Base-by-base conservation (phyloP, 805 yeast genomes). In the Kazachstania bromeliacearum region DNA sequence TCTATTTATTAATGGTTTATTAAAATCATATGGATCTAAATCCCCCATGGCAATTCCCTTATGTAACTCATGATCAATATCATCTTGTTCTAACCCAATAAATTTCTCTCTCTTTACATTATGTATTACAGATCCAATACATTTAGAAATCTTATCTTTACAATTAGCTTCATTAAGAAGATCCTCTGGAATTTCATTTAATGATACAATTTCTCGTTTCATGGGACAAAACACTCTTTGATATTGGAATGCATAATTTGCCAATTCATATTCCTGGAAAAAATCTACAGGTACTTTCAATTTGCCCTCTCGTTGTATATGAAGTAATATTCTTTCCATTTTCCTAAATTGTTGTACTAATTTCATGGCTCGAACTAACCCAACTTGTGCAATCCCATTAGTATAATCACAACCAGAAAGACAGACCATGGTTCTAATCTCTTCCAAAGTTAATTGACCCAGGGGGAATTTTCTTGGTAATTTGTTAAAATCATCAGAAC, bases 351-450 rank as follows among this genome's bases (percentile, higher is more conserved):
- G 65, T 36, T 66, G 64, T 2, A 85, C 77, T 30, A 80, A 54
- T 28, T 62, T 64, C 36, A 81, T 71, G 0, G 96, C 94, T 19
- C 79, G 82, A 31, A 76, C 73, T 7, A 87, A 66, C 0, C 98
- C 99, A 12, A 89, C 68, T 2, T 81, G 79, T 0, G 80, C 72
- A 5, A 92, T 66, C 0, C 99, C 98, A 37, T 75, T 75, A 0
- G 96, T 84, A 52, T 92, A 92, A 57, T 92, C 99, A 61, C 99
- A 92, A 0, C 99, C 99, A n/a, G 95, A 75, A 4, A 92, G 54
- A 46, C 88, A 79, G 2, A 95, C 97, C 60, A 85, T 73, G 28
- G 77, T 66, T 32, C 92, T 67, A 36, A 85, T 56, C 47, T 85
- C 84, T 7, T 70, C 72, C 19, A 63, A 70, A 15, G 68, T 55